Evolutionary conservation across 805 yeast genomes (phyloP), one percentile per base, ranked within the genome.

Genomic region (Myxozyma mucilagina): DNA sequence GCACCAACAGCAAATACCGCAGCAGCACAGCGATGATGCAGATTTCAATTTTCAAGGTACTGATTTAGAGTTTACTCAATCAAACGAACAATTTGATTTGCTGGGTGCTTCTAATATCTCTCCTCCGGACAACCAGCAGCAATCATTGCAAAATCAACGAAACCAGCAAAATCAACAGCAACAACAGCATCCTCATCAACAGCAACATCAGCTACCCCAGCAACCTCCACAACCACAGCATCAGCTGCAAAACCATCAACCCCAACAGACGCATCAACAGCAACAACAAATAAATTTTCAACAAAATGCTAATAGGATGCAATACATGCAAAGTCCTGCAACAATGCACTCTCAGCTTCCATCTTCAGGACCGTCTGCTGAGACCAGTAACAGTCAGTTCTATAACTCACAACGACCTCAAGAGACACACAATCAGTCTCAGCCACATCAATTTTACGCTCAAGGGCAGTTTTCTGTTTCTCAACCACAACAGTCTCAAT

Each of bases 21-120:
- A 16, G 41, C 52, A 44, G 14, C 57, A 52, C 13, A 18, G 47
- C n/a, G 54, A 50, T 6, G 31, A 39, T 29, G 14, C 44, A n/a
- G 41, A 29, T 50, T 50, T 38, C 9, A n/a, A 20, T n/a, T 50
- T 36, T 39, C 54, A 50, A 24, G 14, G 54, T 16, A 50, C 10
- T 24, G 45, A 38, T 39, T 38, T 50, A 45, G 7, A 44, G 20
- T 50, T 50, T 24, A 38, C 54, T 35, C 54, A 39, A n/a, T 50
- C 54, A 24, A 38, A 50, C 24, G 34, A 31, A n/a, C 45, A 39
- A 24, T 50, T 39, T 39, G 54, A 38, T 5, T 29, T 50, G 47
- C 39, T 50, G 18, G 54, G 29, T 9, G 36, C 54, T 4, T 45
- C 38, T 1, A 16, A 36, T 20, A 38, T 50, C 34, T 14, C 43